Conservation (phyloP, 2,329 filamentous ascomycete genomes). For the Chaetomiaceae sp. region DNA sequence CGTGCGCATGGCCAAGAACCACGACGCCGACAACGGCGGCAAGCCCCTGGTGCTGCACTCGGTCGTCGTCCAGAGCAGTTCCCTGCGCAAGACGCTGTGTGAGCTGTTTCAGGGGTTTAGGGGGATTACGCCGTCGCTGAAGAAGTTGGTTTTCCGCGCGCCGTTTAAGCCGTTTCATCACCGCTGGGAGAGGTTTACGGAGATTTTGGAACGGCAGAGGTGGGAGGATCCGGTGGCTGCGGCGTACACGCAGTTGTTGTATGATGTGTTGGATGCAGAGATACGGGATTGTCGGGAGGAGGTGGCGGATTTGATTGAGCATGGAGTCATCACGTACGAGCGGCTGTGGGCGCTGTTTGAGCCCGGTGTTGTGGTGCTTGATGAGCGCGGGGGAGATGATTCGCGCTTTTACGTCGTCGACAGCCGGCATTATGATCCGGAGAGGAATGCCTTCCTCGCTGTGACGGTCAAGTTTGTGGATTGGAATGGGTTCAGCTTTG, state of each 20-base stretch:
- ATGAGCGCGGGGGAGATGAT: not conserved
- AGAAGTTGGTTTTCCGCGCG: constrained; percentile 52
- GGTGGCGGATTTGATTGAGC: constrained; percentile 43
- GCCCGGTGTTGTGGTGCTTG: not conserved
- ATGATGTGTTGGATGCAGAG: constrained; percentile 42
- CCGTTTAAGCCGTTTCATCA: constrained; percentile 61
- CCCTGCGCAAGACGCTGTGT: constrained; percentile 51
- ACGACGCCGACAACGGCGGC: constrained; percentile 41
- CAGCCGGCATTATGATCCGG: not conserved
- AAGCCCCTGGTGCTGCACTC: constrained; percentile 57
- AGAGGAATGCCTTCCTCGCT: not conserved
- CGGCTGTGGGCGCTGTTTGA: not conserved
- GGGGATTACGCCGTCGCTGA: constrained; percentile 51
- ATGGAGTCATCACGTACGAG: constrained; percentile 43
- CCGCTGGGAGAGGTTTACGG: constrained; percentile 49
- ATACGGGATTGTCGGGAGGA: constrained; percentile 45
- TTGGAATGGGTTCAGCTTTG: not conserved
- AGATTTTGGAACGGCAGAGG: constrained; percentile 34
- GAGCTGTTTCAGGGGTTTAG: constrained; percentile 52
- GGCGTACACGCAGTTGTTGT: constrained; percentile 42
- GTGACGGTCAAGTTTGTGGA: not conserved
- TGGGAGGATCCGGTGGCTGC: constrained; percentile 35
- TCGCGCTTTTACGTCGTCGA: constrained; percentile 3
- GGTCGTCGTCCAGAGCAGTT: constrained; percentile 59
- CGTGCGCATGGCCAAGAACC: constrained; percentile 49